Evolutionary conservation across 176 grass and related monocot species (phyloP).

Genomic region (Aegilops umbellulata): DNA sequence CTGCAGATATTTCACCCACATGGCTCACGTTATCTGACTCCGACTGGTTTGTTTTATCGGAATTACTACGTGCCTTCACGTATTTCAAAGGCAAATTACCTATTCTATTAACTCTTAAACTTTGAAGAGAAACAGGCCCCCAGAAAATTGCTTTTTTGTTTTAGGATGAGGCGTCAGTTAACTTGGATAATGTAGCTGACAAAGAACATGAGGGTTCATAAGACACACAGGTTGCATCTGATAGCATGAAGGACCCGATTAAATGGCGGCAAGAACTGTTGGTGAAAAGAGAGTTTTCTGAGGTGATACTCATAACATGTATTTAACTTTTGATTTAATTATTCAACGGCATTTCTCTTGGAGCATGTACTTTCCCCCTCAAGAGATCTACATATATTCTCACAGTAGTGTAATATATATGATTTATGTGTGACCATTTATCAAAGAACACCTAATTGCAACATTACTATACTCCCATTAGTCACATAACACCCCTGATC

Average conservation of each 20-base stretch:
- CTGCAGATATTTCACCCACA: too few species aligned
- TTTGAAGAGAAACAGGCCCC: too few species aligned
- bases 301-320: too few species aligned
- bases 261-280: constrained; percentile 54
- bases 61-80: too few species aligned
- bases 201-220: constrained; percentile 16
- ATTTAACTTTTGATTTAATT: too few species aligned
- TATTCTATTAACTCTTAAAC: too few species aligned
- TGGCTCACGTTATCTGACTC: too few species aligned
- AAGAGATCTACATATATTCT: background rate
- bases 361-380: background rate
- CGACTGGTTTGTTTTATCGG: too few species aligned
- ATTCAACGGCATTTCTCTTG: too few species aligned
- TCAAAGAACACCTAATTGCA: background rate
- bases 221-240: constrained; percentile 26
- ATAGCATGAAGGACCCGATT: constrained; percentile 75
- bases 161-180: constrained; percentile 46
- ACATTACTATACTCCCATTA: background rate
- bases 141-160: constrained; percentile 13
- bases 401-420: background rate
- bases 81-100: too few species aligned
- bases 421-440: background rate
- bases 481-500: background rate
- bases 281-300: too few species aligned
- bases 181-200: constrained; percentile 13